A percentile compares a stretch with the other conserved stretches of the same genome.
phyloP scores from a whole-genome alignment of 177 flowering plant genomes.

The Vitis hybrid region DNA sequence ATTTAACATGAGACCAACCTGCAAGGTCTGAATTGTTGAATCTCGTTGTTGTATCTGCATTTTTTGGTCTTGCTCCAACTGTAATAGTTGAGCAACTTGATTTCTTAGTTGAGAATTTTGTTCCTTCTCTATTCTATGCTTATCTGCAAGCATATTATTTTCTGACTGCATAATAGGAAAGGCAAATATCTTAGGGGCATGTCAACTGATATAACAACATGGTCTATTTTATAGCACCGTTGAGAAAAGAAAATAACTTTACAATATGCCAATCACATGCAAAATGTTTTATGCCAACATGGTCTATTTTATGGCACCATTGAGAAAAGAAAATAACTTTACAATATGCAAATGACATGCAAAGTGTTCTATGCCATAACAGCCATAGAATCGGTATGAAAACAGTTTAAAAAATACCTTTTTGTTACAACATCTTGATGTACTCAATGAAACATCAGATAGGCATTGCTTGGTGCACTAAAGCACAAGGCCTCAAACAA shows the following conservation, averaged over 20 bases:
- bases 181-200: conserved; percentile 6
- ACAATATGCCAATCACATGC: background rate
- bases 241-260: background rate
- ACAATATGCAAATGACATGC: background rate
- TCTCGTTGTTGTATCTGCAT: conserved; percentile 70
- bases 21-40: conserved; percentile 65
- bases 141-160: conserved; percentile 69
- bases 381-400: background rate
- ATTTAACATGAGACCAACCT: conserved; percentile 43
- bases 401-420: background rate
- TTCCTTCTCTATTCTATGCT: conserved; percentile 80
- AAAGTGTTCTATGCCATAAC: background rate
- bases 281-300: background rate
- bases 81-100: conserved; percentile 83
- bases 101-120: conserved; percentile 84
- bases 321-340: background rate
- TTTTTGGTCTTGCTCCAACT: conserved; percentile 83
- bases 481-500: background rate
- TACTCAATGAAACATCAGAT: background rate
- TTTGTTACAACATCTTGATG: background rate
- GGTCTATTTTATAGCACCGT: no score
- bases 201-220: background rate
- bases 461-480: background rate
- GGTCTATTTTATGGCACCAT: no score
- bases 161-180: conserved; percentile 60